Base-by-base conservation (phyloP, 179 eudicot genomes). In the Beta corolliflora region DNA sequence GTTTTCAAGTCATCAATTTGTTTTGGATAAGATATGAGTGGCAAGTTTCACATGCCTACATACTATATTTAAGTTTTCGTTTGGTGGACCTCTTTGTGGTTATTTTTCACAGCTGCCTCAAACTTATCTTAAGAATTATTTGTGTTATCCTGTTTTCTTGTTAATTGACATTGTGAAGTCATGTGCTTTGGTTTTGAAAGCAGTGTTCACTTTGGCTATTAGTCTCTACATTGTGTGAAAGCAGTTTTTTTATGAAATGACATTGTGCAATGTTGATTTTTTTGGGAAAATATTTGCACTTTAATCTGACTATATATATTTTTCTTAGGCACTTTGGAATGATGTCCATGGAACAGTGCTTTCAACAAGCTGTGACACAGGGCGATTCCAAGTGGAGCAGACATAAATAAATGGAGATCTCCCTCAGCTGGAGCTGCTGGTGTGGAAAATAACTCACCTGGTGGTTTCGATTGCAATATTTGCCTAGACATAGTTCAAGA, bases 381-480 rank as follows among this genome's bases (percentile, higher is more conserved):
- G 56, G 60, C 21, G 73, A 79, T 31, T 46, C 80, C 56, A n/a
- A 82, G 31, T 29, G 79, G 71, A 70, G 78, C 71, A 64, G 75
- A 82, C 52, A 72, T 85, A 2, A 75, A 80, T 73, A 86, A 87
- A 59, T 79, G 88, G 76, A 85, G 84, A 76, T 75, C 90, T 11
- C 59, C 76, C 23, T 63, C 83, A 13, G 76, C 71, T 18, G 73
- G 67, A 52, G 63, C 73, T 3, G 76, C 84, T 48, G 80, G 63
- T 48, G 15, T 82, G 4, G 90, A 87, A 21, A 76, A 79, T 18
- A 86, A 80, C 64, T 36, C 86, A 5, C 78, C 89, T 0, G 73
- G 75, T 21, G 90, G 91, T 36, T 94, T 94, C 23, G 97, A 94
- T 44, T 94, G 98, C 88, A 94, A 88, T 77, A 94, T 94, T 9